Conservation (phyloP, 768 basidiomycete species). For the Amanita rimosa region DNA sequence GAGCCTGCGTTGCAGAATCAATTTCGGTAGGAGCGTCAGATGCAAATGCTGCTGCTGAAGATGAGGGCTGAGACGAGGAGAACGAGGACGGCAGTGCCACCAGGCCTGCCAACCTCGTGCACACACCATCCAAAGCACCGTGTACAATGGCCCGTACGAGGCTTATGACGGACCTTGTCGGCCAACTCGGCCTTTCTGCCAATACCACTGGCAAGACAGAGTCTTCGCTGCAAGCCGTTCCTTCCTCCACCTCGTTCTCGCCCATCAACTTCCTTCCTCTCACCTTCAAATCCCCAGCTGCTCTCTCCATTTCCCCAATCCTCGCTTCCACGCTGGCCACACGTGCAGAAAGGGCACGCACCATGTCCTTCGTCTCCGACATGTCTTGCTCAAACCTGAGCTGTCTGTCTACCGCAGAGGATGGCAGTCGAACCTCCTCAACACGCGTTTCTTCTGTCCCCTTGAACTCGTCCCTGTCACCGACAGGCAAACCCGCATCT, state of each 20-base stretch:
- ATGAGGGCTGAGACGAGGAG: background rate
- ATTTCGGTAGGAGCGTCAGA: background rate
- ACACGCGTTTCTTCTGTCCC: background rate
- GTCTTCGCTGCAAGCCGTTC: background rate
- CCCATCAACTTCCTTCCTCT: background rate
- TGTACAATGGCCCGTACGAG: background rate
- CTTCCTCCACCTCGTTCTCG: background rate
- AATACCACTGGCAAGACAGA: background rate
- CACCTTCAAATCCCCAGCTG: slow-evolving; percentile 3
- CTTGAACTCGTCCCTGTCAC: background rate
- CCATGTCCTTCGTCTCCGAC: background rate
- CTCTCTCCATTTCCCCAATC: slow-evolving; percentile 3
- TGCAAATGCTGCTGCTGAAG: background rate
- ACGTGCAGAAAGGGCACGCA: slow-evolving; percentile 1
- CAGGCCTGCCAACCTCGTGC: background rate
- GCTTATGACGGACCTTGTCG: background rate
- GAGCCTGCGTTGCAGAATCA: background rate
- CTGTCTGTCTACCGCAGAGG: background rate
- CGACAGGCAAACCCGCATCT: background rate
- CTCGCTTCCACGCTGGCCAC: slow-evolving; percentile 1
- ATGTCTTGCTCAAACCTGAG: background rate
- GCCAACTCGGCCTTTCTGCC: background rate
- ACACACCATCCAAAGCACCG: background rate
- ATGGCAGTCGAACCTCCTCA: no score
- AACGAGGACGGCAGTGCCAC: background rate